phyloP scores from a whole-genome alignment of 2,329 filamentous ascomycete genomes.

The Trichoderma atroviride region DNA sequence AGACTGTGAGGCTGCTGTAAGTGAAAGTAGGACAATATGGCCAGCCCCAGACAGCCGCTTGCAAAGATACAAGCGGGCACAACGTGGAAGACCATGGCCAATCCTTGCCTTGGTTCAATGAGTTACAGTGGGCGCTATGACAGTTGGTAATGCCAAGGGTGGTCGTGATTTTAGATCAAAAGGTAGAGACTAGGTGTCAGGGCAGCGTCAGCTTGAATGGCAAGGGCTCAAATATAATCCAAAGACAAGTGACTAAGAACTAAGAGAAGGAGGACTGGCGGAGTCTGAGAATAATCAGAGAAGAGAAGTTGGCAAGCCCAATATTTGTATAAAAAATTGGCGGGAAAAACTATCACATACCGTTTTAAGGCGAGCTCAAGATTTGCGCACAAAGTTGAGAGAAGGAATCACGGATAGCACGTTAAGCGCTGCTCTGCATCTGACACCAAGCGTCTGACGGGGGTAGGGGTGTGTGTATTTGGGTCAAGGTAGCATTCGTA shows the following conservation, averaged over 20 bases:
- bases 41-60: neutral
- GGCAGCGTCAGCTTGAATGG: neutral
- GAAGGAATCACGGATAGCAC: neutral
- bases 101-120: neutral
- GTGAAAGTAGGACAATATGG: neutral
- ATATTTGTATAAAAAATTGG: neutral
- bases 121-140: neutral
- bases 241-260: neutral
- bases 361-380: neutral
- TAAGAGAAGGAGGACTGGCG: neutral
- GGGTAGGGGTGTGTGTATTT: neutral
- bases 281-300: neutral
- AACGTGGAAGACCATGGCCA: conserved; percentile 3
- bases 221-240: too few relatives aligned
- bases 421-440: neutral
- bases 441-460: neutral
- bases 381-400: neutral
- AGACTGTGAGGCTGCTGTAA: conserved; percentile 11
- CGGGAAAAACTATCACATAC: neutral
- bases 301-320: neutral
- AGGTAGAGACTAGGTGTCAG: neutral
- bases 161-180: neutral
- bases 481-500: neutral
- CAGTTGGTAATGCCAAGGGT: neutral
- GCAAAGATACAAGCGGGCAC: conserved; percentile 13